These are phyloP conservation scores for Gossypium longicalyx DNA, from an alignment of 345 rosid species.

Conservation along the genomic window DNA sequence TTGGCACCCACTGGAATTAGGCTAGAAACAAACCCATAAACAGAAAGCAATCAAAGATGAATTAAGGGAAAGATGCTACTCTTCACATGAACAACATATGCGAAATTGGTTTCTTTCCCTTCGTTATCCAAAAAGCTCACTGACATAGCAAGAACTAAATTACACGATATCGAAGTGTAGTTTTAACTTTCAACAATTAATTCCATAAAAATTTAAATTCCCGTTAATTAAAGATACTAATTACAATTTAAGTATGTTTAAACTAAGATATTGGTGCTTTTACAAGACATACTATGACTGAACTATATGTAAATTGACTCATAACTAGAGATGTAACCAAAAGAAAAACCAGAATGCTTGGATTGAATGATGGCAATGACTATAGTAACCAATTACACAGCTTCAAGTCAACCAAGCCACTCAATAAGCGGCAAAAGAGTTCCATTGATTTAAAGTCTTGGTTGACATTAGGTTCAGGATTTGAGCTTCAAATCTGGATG, in stretches of 20 bases:
- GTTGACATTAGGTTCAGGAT: too few species aligned
- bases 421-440: too few species aligned
- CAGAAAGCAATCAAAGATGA: too few species aligned
- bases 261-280: background rate
- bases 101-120: background rate
- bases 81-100: background rate
- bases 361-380: background rate
- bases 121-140: background rate
- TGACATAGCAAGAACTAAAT: background rate
- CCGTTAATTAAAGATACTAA: background rate
- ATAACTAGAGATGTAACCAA: background rate
- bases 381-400: too few species aligned
- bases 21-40: too few species aligned
- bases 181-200: background rate
- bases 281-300: background rate
- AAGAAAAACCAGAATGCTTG: background rate
- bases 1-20: background rate
- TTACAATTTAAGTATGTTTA: background rate
- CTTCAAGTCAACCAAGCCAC: too few species aligned
- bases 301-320: background rate
- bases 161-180: background rate
- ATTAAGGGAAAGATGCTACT: too few species aligned
- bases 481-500: too few species aligned
- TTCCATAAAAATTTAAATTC: background rate
- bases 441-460: too few species aligned